Evolutionary conservation across 331 rosid genomes (phyloP), one percentile per base, ranked within the genome.

Genomic region (Ulmus americana): DNA sequence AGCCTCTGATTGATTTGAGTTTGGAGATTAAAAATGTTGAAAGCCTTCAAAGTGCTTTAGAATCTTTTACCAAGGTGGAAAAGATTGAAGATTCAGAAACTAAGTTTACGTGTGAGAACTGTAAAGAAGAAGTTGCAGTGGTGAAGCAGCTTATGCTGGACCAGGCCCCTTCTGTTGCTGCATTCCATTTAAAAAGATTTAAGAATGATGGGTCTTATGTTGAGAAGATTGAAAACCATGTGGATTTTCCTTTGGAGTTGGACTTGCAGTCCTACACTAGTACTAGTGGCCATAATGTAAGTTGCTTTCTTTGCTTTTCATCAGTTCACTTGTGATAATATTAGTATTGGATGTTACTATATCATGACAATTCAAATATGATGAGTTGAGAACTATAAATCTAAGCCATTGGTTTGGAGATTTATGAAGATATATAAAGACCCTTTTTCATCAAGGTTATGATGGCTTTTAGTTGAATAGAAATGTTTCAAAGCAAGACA

Each of bases 101-200:
- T 5, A 85, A 64, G 74, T 67, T 94, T 67, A 74, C 49, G 67
- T 94, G 99, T 71, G 90, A 84, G 62, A 71, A 79, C 61, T 94
- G 97, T 76, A 79, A 74, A 67, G 85, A 81, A 72, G 82, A 87
- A 65, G 98, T 87, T 43, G 76, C 70, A 13, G 65, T 77, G 88
- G 95, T 82, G 70, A 89, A 94, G 70, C 97, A 82, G 71, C 85
- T 89, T 57, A 62, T 87, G 74, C 39, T 94, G 69, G 84, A 83
- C 62, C 73, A 77, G 73, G 68, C 86, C 15, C 98, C 98, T 58
- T 70, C 82, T 59, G 77, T 94, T 77, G 86, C 90, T 42, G 74
- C 95, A 53, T 81, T 94, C 51, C 98, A 94, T 73, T 74, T 94
- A 12, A 90, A 94, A 70, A 79, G 98, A 75, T 94, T 94, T 63